A percentile compares a stretch with the other conserved stretches of the same genome.
Conservation (phyloP, 305 asterid species). For the Ajuga reptans region DNA sequence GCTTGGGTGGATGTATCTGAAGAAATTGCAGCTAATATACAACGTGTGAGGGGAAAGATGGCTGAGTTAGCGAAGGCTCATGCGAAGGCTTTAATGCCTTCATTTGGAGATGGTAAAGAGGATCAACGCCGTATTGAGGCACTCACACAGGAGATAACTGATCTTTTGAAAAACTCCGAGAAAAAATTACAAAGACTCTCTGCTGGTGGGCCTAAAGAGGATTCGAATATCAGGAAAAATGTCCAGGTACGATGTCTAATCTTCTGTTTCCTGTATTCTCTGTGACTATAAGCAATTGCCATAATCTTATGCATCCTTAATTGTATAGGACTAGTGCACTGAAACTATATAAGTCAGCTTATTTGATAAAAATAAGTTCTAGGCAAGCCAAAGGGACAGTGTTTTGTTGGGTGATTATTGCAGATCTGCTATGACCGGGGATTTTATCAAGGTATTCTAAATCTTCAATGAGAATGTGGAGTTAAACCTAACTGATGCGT, state of each 20-base stretch:
- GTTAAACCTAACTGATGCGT: background rate
- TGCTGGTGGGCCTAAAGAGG: conserved; percentile 84
- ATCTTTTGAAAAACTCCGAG: conserved; percentile 72
- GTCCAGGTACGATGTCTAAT: conserved; percentile 67
- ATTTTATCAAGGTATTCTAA: conserved; percentile 7
- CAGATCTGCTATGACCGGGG: background rate
- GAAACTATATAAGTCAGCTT: background rate
- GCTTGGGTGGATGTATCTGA: conserved; percentile 93
- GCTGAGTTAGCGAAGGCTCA: conserved; percentile 90
- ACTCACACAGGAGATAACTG: conserved; percentile 88
- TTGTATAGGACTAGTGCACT: background rate
- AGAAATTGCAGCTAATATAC: conserved; percentile 75
- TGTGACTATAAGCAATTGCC: background rate
- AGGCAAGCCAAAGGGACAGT: conserved; percentile 1
- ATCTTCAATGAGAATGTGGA: conserved; percentile 10
- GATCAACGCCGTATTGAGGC: conserved; percentile 86
- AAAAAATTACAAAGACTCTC: conserved; percentile 71
- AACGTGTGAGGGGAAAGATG: conserved; percentile 70
- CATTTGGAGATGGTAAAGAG: conserved; percentile 98
- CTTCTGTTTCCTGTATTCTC: conserved; percentile 11
- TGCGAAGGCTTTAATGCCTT: conserved; percentile 98
- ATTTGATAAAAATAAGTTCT: background rate
- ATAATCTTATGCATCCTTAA: conserved; percentile 6
- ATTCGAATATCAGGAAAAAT: conserved; percentile 90
- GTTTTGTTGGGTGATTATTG: conserved; percentile 3